Evolutionary conservation across 176 grass and related monocot genomes (phyloP), one percentile per base, ranked within the genome.

Genomic region (Aegilops speltoides): DNA sequence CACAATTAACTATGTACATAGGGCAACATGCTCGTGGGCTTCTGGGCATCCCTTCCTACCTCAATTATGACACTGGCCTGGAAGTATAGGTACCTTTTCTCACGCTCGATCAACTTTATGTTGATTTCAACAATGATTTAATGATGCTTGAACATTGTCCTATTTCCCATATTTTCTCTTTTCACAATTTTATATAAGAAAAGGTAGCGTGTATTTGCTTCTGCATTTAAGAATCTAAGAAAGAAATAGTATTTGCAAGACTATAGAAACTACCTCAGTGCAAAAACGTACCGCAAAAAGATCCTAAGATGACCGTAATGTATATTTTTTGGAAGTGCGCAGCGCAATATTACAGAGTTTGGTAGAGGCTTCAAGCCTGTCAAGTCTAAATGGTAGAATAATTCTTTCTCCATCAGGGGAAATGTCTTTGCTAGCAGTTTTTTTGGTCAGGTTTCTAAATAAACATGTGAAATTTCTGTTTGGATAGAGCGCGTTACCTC

Each of bases 401-500:
- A 34, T 84, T 43, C 10, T 26, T 72, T 64, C 24, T 48, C 56
- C 22, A 66, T 79, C 23, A 50, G 31, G 79, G 76, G 75, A 52
- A 77, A 85, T 48, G 25, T 67, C 2, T 78, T 73, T 19, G 71
- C 7, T 25, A 62, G 26, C 37, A 88, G 16, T 15, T 68, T 76
- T 76, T 79, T 76, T 26, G 54, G 22, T 41, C 11, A 76, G 82
- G 22, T 73, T 77, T 29, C 33, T 4, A 37, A 89, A 75, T 2
- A 34, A 87, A 67, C 38, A 24, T 57, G 36, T 48, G 13, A 84
- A 86, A 84, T 20, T 66, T 33, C 50, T 60, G 64, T 22, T 45
- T 34, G 46, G 29, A 24, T 82, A 48, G 67, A 76, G 12, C 28
- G 16, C 16, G 19, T 90, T 90, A 94, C 93, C 91, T 94, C 96